These are phyloP conservation scores for Silene coronaria DNA, from an alignment of 179 eudicot genomes.

Conservation along the genomic window DNA sequence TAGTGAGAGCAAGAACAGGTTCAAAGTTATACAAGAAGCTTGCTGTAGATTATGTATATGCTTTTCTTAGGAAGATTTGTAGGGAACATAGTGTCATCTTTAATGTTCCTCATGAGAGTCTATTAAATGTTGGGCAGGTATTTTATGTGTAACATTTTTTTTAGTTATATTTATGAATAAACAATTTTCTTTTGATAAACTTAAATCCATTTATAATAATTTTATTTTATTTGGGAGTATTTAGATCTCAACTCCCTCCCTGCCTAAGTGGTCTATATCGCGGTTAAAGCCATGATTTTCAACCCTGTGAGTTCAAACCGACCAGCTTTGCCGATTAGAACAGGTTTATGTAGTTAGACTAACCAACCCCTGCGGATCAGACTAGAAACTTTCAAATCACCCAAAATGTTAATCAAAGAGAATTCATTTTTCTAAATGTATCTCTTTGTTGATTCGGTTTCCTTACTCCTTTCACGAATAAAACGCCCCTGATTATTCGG, in stretches of 20 bases:
- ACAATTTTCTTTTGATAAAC: background rate
- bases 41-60: slow-evolving; percentile 85
- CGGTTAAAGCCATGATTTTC: too few relatives aligned
- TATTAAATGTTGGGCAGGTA: slow-evolving; percentile 87
- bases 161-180: slow-evolving; percentile 6
- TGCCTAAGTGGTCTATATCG: too few relatives aligned
- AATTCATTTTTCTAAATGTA: too few relatives aligned
- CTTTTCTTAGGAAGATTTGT: slow-evolving; percentile 92
- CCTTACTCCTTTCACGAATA: too few relatives aligned
- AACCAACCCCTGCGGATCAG: too few relatives aligned
- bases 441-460: too few relatives aligned
- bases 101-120: slow-evolving; percentile 91
- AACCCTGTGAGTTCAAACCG: too few relatives aligned
- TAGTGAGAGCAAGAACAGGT: slow-evolving; percentile 69
- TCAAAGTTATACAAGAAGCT: slow-evolving; percentile 58
- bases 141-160: slow-evolving; percentile 60
- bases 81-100: slow-evolving; percentile 94
- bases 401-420: too few relatives aligned
- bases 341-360: too few relatives aligned
- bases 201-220: background rate
- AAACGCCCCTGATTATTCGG: too few relatives aligned
- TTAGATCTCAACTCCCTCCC: background rate
- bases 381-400: too few relatives aligned
- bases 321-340: too few relatives aligned
- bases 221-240: background rate